Evolutionary conservation across 805 yeast genomes (phyloP).

Genomic region (Nakazawaea ambrosiae): DNA sequence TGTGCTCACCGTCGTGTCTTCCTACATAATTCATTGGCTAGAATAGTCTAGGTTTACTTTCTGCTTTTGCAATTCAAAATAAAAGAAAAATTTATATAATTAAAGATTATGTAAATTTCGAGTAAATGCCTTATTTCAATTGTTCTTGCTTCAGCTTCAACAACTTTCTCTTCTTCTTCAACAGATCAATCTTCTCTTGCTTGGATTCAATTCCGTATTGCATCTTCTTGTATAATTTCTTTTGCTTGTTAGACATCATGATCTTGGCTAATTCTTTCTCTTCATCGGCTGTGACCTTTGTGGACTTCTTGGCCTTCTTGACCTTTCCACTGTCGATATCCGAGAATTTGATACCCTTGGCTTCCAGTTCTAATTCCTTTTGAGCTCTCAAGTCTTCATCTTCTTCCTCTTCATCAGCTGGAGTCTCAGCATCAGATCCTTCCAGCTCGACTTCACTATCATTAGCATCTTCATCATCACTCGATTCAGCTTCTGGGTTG

Average conservation of each 20-base stretch:
- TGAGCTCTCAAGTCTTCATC: slow-evolving; percentile 48
- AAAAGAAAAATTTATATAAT: slow-evolving; percentile 32
- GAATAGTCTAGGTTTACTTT: neutral
- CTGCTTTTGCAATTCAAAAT: no score
- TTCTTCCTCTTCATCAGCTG: slow-evolving; percentile 42
- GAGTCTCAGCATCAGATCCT: slow-evolving; percentile 46
- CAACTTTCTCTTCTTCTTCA: slow-evolving; percentile 9
- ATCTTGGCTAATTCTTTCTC: slow-evolving; percentile 90
- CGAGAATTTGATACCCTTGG: slow-evolving; percentile 75
- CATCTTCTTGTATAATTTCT: slow-evolving; percentile 91
- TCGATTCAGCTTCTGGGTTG: slow-evolving; percentile 62
- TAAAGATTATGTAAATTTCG: neutral
- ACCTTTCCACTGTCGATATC: slow-evolving; percentile 35
- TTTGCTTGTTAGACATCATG: slow-evolving; percentile 97
- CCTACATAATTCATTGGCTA: slow-evolving; percentile 7
- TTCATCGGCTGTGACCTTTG: slow-evolving; percentile 50
- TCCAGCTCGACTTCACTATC: slow-evolving; percentile 43
- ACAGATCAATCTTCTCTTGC: slow-evolving; percentile 46
- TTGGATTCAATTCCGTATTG: slow-evolving; percentile 84
- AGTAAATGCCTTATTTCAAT: neutral
- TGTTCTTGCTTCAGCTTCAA: slow-evolving; percentile 6
- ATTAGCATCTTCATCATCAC: slow-evolving; percentile 36
- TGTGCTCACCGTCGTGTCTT: slow-evolving; percentile 5
- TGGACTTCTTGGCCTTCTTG: slow-evolving; percentile 32
- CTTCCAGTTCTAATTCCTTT: slow-evolving; percentile 81